Base-by-base conservation (phyloP, 73 alveolate species). In the Tetrahymena thermophila region DNA sequence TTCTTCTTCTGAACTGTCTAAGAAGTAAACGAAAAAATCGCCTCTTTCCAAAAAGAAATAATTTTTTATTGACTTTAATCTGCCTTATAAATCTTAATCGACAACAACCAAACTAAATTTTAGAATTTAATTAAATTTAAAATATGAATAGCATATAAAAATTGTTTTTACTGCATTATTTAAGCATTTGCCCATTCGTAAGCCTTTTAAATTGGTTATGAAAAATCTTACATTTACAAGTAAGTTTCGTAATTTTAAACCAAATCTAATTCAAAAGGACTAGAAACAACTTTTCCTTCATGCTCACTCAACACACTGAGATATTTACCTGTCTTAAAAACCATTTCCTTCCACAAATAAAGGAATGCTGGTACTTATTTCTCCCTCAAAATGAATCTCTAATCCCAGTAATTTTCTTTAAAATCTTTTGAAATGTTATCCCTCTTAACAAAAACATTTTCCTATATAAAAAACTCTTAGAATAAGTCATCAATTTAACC, bases 401-500 rank as follows among this genome's bases (percentile, higher is more conserved):
- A 96, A 93, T 97, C 98, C 99, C 99, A 98, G 94, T 98, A 98
- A 85, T 97, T 95, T 94, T 98, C 99, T 55, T 96, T 97, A 96
- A 98, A 98, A 96, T 98, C 99, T 85, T 98, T 97, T 84, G 97
- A 98, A 93, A 98, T 94, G 42, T 98, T 97, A 83, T 98, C 99
- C 94, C 98, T 98, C 35, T 96, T 93, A 93, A 96, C 97, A 37
- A 95, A 93, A 58, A 97, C 97, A 85, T 98, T 97, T 84, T 98
- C 98, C 89, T 96, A 96, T 19, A 98, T 98, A 96, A 98, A 96
- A 96, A 98, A 98, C 96, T 98, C 99, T 57, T 97, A 98, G 96
- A 98, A 98, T 28, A 99, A 99, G 95, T 98, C 99, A 95, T 98
- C 99, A 3, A 98, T 85, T 95, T 97, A 96, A 21, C 99, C 99